phyloP scores from a whole-genome alignment of 257 asterid species.

The Forsythia suspensa region DNA sequence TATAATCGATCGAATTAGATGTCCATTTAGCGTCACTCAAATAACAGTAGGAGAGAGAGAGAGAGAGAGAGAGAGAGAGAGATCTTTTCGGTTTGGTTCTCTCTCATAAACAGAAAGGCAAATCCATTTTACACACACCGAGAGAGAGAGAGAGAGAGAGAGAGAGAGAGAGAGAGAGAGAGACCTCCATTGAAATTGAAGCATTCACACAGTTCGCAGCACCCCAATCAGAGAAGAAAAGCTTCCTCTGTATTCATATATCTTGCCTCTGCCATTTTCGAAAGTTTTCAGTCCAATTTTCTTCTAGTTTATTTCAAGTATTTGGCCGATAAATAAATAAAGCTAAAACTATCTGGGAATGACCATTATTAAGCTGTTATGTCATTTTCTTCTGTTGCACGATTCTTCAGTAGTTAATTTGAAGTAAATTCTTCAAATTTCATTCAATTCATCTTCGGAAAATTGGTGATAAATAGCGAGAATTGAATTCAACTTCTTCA shows the following conservation, averaged over 20 bases:
- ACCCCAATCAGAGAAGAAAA: neutral
- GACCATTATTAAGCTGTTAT: neutral
- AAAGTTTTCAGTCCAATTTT: neutral
- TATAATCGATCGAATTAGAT: too few species aligned
- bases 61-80: too few species aligned
- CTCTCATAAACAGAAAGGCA: neutral
- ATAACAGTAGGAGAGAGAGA: too few species aligned
- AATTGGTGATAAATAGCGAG: neutral
- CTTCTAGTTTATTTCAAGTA: neutral
- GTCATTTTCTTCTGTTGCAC: neutral
- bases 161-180: neutral
- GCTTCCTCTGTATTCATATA: neutral
- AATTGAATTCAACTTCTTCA: conserved; percentile 4
- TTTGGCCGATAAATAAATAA: neutral
- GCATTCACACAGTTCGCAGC: conserved; percentile 22
- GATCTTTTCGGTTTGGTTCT: neutral
- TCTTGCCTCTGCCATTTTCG: neutral
- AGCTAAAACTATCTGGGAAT: neutral
- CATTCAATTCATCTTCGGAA: neutral
- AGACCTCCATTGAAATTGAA: conserved; percentile 39
- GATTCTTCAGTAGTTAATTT: neutral
- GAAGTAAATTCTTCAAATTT: neutral
- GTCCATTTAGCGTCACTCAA: too few species aligned
- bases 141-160: neutral
- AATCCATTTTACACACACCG: neutral